These are phyloP conservation scores for Colletotrichum siamense DNA, from an alignment of 2,329 filamentous ascomycete genomes.

Conservation along the genomic window DNA sequence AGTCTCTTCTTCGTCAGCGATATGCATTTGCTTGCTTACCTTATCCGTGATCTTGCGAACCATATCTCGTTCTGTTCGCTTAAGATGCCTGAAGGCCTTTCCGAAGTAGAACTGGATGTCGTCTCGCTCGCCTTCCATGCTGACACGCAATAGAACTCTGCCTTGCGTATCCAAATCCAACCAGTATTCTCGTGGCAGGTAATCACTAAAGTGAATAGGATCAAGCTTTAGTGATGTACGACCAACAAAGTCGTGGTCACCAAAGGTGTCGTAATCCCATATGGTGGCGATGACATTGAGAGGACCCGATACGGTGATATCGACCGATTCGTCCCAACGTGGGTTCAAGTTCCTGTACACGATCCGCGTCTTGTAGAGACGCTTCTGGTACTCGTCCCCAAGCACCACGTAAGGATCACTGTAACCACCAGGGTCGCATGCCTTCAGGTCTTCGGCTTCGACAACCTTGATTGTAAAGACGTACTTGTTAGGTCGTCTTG, in stretches of 20 bases:
- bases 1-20: slow-evolving; percentile 15
- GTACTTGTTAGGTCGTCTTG: slow-evolving; percentile 80
- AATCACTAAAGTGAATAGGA: slow-evolving; percentile 95
- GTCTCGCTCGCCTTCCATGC: slow-evolving; percentile 98
- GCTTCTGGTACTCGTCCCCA: slow-evolving; percentile 96
- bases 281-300: slow-evolving; percentile 96
- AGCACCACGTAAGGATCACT: slow-evolving; percentile 98
- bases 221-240: slow-evolving; percentile 98
- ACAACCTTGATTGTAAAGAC: slow-evolving; percentile 99
- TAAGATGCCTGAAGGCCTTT: slow-evolving; percentile 93
- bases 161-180: slow-evolving; percentile 96
- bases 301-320: slow-evolving; percentile 90
- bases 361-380: slow-evolving; percentile 91
- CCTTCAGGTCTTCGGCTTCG: slow-evolving; percentile 95
- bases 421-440: slow-evolving; percentile 92
- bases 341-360: slow-evolving; percentile 91
- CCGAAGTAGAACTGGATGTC: slow-evolving; percentile 99
- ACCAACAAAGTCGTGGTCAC: slow-evolving; percentile 96
- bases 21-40: slow-evolving; percentile 53
- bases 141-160: slow-evolving; percentile 85
- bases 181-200: slow-evolving; percentile 96
- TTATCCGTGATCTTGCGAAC: slow-evolving; percentile 98
- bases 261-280: slow-evolving; percentile 98
- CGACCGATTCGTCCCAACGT: slow-evolving; percentile 95
- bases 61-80: slow-evolving; percentile 97